Evolutionary conservation across 495 filamentous ascomycete species (phyloP).

Genomic region (Chaetomium tenue): DNA sequence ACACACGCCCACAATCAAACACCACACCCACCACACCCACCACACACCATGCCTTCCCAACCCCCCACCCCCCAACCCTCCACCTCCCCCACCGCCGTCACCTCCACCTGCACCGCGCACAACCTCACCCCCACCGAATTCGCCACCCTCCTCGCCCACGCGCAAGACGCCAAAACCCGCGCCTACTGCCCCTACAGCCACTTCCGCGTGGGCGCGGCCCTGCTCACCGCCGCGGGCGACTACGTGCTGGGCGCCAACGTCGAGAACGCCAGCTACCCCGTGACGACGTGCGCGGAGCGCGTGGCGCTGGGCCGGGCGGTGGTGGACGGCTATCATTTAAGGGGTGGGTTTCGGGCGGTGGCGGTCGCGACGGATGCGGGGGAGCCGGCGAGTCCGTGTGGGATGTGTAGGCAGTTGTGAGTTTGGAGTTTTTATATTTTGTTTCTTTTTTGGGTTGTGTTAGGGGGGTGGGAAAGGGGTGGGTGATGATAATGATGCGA

Average conservation of each 20-base stretch:
- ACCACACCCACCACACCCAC: neutral
- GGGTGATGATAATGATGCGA: too few relatives aligned
- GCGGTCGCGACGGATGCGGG: slow-evolving; percentile 81
- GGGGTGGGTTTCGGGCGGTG: slow-evolving; percentile 69
- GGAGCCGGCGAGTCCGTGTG: slow-evolving; percentile 70
- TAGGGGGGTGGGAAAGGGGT: neutral
- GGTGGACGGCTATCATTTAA: slow-evolving; percentile 55
- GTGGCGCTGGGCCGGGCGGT: slow-evolving; percentile 82
- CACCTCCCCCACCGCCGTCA: slow-evolving; percentile 29
- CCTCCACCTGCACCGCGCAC: slow-evolving; percentile 40
- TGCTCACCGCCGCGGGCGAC: slow-evolving; percentile 63
- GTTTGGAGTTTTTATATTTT: slow-evolving; percentile 17
- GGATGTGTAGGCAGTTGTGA: slow-evolving; percentile 65
- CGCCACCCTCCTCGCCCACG: slow-evolving; percentile 55
- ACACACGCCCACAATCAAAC: too few relatives aligned
- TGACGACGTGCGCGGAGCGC: slow-evolving; percentile 91
- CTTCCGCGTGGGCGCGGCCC: slow-evolving; percentile 84
- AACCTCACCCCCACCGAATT: slow-evolving; percentile 60
- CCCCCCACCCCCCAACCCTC: neutral
- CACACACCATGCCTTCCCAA: neutral
- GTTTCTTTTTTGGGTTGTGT: neutral
- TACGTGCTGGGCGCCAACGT: slow-evolving; percentile 77
- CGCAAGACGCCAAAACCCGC: slow-evolving; percentile 63
- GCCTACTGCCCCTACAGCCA: slow-evolving; percentile 93
- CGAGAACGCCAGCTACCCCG: slow-evolving; percentile 90